Evolutionary conservation across 805 yeast genomes (phyloP), one percentile per base, ranked within the genome.

Genomic region (Nakazawaea populi): DNA sequence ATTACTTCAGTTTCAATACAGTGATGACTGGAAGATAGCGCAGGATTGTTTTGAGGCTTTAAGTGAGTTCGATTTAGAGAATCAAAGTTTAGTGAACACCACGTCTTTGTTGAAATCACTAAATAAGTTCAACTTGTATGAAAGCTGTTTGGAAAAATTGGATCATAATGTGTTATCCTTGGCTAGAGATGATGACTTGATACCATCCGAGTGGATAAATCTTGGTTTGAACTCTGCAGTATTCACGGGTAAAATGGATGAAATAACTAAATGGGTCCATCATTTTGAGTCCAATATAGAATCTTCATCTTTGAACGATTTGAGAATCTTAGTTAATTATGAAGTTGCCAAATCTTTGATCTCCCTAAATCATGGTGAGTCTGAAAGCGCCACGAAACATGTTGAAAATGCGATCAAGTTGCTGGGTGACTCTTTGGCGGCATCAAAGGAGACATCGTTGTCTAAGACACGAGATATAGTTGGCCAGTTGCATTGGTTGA

Each of bases 21-120:
- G 88, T 46, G 89, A 87, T 40, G 85, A 85, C 58, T 90, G 97
- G 96, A 75, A 82, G 40, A 76, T 89, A 58, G 96, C 97, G 0
- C 87, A 89, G 55, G 90, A 88, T 54, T 89, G 96, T 37, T 84
- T 89, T 57, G 83, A 83, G 44, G 87, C 85, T 0, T 66, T 86
- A 43, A 80, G 87, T 2, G 72, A 71, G 42, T 52, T 57, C 39
- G 62, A 64, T 27, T 54, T 59, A 27, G 61, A 60, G 29, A 57
- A 61, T 3, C 64, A 58, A 12, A 60, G 59, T 27, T 45, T 57
- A 24, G 71, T 75, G n/a, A 74, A 71, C 52, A 68, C 70, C 18
- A 73, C 85, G 0, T 82, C 85, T 40, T 69, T 86, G 54, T 61
- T 92, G 48, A 80, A 80, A 51, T 87, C 96, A 1, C 70, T 90